Base-by-base conservation (phyloP, 192 early-diverging fungal genomes). In the Funneliformis geosporum region DNA sequence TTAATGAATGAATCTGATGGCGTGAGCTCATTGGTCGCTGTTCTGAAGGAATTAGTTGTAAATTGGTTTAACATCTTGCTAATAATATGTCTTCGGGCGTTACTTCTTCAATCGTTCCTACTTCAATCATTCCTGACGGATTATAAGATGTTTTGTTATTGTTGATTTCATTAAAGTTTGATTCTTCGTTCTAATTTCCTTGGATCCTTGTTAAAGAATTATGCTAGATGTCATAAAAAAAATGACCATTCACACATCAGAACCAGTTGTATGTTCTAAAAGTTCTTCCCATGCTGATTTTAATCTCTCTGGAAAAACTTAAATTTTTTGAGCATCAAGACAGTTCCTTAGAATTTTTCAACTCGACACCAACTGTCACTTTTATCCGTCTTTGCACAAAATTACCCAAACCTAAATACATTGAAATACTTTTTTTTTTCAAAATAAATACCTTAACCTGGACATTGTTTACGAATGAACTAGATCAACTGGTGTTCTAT, bases 191-290 rank as follows among this genome's bases (percentile, higher is more conserved):
- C 73, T 55, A 60, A 21, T 27, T 50, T 27, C 73, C 73, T 33
- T 39, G 10, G 27, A 75, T 60, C 47, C 59, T 38, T 25, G n/a
- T 60, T 59, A 75, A 23, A 75, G 73, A 59, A 75, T 60, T 38
- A 5, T 27, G 11, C 50, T 60, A 47, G 43, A 33, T 23, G 73
- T n/a, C 73, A n/a, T 75, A 75, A 1, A 75, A 50, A 18, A n/a
- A 38, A 27, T 44, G 55, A 1, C 59, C 73, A 5, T 60, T 60
- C 2, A 75, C 18, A 59, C 73, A 60, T 75, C 73, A 23, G 73
- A 42, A 5, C 39, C 16, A 33, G 43, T 47, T 5, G 73, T 55
- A 7, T 27, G 16, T 11, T 75, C 47, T 16, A 75, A 47, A 33
- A 60, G 46, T 14, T 75, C 73, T 12, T 28, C 46, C 73, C 73